A percentile compares a stretch with the other conserved stretches of the same genome.
These are phyloP conservation scores for Linum tenue DNA, from an alignment of 345 rosid genomes.

Conservation along the genomic window DNA sequence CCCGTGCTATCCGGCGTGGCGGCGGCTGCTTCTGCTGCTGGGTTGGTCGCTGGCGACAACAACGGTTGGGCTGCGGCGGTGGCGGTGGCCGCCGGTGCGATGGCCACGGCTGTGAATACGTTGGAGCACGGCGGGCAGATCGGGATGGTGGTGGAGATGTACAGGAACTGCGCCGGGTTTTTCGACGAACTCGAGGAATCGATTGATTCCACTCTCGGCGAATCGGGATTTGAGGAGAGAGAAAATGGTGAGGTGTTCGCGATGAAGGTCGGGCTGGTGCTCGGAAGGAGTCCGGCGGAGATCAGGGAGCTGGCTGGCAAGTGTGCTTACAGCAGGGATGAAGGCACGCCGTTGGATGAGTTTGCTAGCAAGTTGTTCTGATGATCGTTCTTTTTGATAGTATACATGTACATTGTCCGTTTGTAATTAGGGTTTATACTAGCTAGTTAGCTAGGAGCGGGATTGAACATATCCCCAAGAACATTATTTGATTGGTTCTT, in stretches of 20 bases:
- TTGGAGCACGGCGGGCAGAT: conserved; percentile 43
- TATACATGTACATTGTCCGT: too few species aligned
- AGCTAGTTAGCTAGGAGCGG: too few species aligned
- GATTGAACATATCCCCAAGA: too few species aligned
- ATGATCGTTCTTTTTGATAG: too few species aligned
- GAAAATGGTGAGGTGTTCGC: conserved; percentile 35
- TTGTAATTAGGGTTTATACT: too few species aligned
- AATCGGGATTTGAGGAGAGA: conserved; percentile 17
- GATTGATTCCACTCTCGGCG: conserved; percentile 20
- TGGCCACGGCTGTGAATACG: conserved; percentile 25
- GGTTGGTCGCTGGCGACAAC: too few species aligned
- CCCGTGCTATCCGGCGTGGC: conserved; percentile 35
- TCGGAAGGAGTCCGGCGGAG: conserved; percentile 47
- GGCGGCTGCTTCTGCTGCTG: conserved; percentile 24
- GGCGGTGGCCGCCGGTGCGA: conserved; percentile 30
- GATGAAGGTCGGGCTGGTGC: conserved; percentile 30
- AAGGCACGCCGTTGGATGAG: background rate
- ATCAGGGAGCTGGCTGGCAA: conserved; percentile 28
- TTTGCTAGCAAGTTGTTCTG: background rate
- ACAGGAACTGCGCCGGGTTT: conserved; percentile 39
- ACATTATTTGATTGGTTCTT: too few species aligned
- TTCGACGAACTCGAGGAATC: conserved; percentile 27
- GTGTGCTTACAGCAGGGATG: background rate
- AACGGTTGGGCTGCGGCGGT: too few species aligned
- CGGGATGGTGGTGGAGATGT: conserved; percentile 54